Evolutionary conservation across 371 early-diverging fungal species (phyloP).

Genomic region (Haplosporangium sp.): DNA sequence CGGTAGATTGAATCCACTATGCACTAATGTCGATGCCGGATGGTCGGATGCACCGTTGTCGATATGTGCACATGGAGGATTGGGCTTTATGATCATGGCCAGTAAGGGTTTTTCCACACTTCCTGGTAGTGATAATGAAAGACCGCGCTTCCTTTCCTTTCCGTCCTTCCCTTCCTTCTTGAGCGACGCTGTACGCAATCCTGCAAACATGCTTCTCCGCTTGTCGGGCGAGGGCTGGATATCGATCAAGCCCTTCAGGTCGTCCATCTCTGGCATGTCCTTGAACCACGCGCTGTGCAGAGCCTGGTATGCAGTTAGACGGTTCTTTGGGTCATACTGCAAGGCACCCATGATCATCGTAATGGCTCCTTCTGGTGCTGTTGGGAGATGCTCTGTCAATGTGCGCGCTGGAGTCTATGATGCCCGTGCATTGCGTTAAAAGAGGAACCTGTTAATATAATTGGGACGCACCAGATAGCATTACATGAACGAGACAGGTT

Average conservation of each 20-base stretch:
- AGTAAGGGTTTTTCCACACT: conserved; percentile 4
- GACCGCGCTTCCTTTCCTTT: conserved; percentile 17
- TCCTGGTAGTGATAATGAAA: conserved; percentile 3
- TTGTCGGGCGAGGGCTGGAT: conserved; percentile 42
- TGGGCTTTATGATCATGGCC: conserved; percentile 7
- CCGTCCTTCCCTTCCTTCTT: conserved; percentile 36
- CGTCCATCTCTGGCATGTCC: conserved; percentile 46
- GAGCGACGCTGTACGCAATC: conserved; percentile 15
- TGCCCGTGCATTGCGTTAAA: background rate
- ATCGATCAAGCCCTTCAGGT: conserved; percentile 28
- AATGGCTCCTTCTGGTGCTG: conserved; percentile 72
- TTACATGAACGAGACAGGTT: background rate
- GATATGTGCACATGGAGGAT: background rate
- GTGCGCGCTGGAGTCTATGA: conserved; percentile 60
- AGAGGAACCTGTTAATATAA: background rate
- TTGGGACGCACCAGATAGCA: too few species aligned
- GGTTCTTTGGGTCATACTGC: conserved; percentile 85
- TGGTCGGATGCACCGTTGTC: background rate
- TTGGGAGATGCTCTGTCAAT: conserved; percentile 69
- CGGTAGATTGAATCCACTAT: conserved; percentile 33
- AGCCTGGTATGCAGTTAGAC: conserved; percentile 83
- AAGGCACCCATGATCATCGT: conserved; percentile 85
- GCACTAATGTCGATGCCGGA: background rate
- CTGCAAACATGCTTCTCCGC: conserved; percentile 48
- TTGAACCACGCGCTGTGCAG: conserved; percentile 78